Base-by-base conservation (phyloP, 208 protist genomes). In the Willaertia magna region DNA sequence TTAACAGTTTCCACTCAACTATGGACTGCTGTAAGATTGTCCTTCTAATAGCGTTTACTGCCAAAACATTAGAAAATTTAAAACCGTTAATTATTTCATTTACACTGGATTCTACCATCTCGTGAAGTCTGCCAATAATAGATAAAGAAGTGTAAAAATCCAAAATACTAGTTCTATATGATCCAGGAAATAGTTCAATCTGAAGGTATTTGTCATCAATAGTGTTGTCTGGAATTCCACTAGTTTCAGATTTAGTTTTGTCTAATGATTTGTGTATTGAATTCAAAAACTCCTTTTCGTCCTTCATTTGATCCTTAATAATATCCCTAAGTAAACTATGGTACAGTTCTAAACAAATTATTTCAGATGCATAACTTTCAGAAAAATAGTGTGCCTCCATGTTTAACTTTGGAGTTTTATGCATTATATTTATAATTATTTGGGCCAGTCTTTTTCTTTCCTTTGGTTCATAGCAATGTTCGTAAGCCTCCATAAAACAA, bases 401-500 rank as follows among this genome's bases (percentile, higher is more conserved):
- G 52, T 91, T 88, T 0, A 91, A 43, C 30, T 74, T 85, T 42
- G 89, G 89, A 30, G 74, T 87, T 14, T 22, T n/a, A n/a, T 42
- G 34, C 22, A 91, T 90, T 14, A 87, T 43, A 30, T 88, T 14
- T 30, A 88, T 83, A 39, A 92, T 89, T 12, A 42, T 47, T 39
- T 79, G 22, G 18, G 87, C 83, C 34, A 89, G 14, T 14, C 39
- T 22, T 30, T 18, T 4, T 78, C 83, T 87, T 46, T 88, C 47
- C 11, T 48, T 75, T 12, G 79, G 85, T 34, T 87, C 89, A 11
- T 30, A 39, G 18, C 46, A 75, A 51, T 91, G 51, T 48, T 91
- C 89, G 83, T 91, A 91, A 0, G 89, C 89, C 79, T 91, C 89
- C 30, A 91, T 44, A 39, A 87, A 88, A 47, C 84, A 49, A 74